Conservation (phyloP, 345 rosid genomes). For the Ricinus communis region DNA sequence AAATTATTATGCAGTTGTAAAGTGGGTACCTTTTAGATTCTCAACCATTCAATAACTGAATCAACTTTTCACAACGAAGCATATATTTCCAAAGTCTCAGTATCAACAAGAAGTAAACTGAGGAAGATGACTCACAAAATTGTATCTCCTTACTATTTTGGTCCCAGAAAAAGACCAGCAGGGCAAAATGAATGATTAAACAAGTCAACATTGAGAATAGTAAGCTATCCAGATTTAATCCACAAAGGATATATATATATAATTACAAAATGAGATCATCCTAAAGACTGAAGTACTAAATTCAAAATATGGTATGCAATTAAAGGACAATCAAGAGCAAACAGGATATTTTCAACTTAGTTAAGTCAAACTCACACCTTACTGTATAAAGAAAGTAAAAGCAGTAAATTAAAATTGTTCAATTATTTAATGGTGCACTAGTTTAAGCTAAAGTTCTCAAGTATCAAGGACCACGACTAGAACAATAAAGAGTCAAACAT, state of each 20-base stretch:
- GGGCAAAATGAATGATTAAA: not conserved
- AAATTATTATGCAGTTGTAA: not conserved
- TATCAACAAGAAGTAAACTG: not conserved
- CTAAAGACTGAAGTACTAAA: not conserved
- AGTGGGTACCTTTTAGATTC: not conserved
- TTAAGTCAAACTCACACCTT: not conserved
- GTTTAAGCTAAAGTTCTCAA: constrained; percentile 6
- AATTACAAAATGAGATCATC: not conserved
- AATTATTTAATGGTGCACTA: not conserved
- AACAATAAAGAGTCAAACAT: not conserved
- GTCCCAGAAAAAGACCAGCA: not conserved
- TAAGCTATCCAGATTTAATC: not conserved
- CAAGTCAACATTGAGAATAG: not conserved
- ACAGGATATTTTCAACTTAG: not conserved
- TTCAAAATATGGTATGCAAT: not conserved
- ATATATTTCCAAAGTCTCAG: not conserved
- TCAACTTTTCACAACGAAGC: not conserved
- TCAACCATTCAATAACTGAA: not conserved
- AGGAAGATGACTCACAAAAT: not conserved
- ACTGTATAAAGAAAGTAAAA: not conserved
- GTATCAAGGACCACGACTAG: not conserved
- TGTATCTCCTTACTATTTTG: not conserved
- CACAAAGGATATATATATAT: not conserved
- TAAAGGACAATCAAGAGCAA: not conserved
- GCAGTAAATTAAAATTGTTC: not conserved